A percentile compares a stretch with the other conserved stretches of the same genome.
Conservation (phyloP, 2,329 filamentous ascomycete species). For the Cladophialophora exuberans region DNA sequence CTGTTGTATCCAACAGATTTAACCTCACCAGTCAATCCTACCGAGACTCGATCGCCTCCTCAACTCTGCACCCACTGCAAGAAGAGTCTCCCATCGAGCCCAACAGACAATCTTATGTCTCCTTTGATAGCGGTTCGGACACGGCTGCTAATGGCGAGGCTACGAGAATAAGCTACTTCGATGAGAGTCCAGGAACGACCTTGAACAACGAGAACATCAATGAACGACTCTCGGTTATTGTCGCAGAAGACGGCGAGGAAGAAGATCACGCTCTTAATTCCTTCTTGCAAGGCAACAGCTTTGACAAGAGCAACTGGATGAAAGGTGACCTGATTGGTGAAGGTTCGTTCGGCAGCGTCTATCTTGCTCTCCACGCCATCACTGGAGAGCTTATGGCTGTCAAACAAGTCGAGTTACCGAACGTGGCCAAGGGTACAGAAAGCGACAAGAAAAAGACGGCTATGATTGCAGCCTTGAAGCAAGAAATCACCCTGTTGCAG, state of each 20-base stretch:
- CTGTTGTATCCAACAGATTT: conserved; percentile 57
- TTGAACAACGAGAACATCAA: conserved; percentile 53
- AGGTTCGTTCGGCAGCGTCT: conserved; percentile 95
- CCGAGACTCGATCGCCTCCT: conserved; percentile 86
- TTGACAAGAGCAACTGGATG: conserved; percentile 99
- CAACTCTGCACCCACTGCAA: conserved; percentile 83
- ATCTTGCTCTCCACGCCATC: conserved; percentile 89
- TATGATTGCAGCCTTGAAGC: conserved; percentile 97
- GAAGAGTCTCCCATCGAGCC: conserved; percentile 87
- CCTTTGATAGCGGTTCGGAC: conserved; percentile 63
- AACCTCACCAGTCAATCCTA: conserved; percentile 66
- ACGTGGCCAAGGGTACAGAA: conserved; percentile 73
- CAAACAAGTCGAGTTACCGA: conserved; percentile 94
- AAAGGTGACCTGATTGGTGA: conserved; percentile 96
- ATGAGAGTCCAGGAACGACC: conserved; percentile 71
- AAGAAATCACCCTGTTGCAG: conserved; percentile 90
- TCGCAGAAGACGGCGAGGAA: conserved; percentile 90
- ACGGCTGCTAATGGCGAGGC: conserved; percentile 71
- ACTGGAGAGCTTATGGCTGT: conserved; percentile 97
- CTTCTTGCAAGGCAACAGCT: conserved; percentile 89
- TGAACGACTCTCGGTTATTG: conserved; percentile 78
- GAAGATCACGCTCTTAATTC: conserved; percentile 85
- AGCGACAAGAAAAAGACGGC: conserved; percentile 91
- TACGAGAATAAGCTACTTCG: conserved; percentile 79
- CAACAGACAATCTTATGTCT: conserved; percentile 95